Percentiles rank a stretch among this genome's conserved stretches.
These are phyloP conservation scores for Peribolospora baueri DNA, from an alignment of 768 basidiomycete genomes.

Conservation along the genomic window DNA sequence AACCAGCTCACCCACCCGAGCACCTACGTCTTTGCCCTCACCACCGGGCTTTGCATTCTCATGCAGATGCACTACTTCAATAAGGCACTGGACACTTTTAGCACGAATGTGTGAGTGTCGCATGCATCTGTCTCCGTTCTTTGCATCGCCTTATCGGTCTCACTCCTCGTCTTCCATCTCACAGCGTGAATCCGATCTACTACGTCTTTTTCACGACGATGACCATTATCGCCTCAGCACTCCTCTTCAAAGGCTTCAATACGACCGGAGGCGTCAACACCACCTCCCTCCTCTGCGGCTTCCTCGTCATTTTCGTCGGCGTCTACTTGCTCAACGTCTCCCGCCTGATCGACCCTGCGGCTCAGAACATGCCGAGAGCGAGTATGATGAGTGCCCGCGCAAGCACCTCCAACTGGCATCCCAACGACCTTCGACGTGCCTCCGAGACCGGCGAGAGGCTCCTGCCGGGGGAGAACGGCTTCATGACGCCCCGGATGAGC, in stretches of 20 bases:
- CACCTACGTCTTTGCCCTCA: slow-evolving; percentile 83
- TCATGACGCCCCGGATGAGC: no score
- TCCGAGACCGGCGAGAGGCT: no score
- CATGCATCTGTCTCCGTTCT: background rate
- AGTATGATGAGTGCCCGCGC: no score
- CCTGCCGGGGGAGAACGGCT: no score
- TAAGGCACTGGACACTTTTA: slow-evolving; percentile 88
- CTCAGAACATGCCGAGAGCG: no score
- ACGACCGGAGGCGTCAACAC: slow-evolving; percentile 60
- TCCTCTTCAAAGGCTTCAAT: slow-evolving; percentile 93
- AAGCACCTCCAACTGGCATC: no score
- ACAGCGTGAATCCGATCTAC: slow-evolving; percentile 88
- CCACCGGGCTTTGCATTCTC: slow-evolving; percentile 59
- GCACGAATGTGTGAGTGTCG: slow-evolving; percentile 70
- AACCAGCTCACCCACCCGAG: slow-evolving; percentile 87
- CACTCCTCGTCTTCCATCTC: background rate
- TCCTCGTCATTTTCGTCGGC: slow-evolving; percentile 79
- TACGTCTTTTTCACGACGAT: slow-evolving; percentile 89
- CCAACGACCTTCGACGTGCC: slow-evolving; percentile 13
- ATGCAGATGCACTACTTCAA: slow-evolving; percentile 83
- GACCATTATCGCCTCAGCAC: slow-evolving; percentile 78
- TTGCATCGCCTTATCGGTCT: background rate
- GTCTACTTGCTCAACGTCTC: slow-evolving; percentile 48
- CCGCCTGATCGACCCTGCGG: no score
- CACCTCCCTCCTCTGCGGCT: slow-evolving; percentile 65